Base-by-base conservation (phyloP, 208 protist genomes). In the Trypanosoma melophagium region DNA sequence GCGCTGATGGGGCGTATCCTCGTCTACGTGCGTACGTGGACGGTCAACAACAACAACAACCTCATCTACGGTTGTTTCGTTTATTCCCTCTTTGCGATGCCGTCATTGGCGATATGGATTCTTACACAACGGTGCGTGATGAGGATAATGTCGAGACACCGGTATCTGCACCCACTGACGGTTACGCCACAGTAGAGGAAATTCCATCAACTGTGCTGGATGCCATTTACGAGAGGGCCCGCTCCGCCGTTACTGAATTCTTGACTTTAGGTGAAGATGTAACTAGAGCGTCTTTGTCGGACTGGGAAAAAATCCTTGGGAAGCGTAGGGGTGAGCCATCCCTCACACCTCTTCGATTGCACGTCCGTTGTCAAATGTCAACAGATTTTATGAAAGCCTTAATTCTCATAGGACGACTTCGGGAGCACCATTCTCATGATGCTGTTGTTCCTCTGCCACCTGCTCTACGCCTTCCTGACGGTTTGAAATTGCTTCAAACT, bases 311-410 rank as follows among this genome's bases (percentile, higher is more conserved):
- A 28, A 61, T 49, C 10, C 9, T 14, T 22, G 60, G 16, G 55
- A 10, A 60, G 14, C 3, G 16, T 35, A 56, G 2, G 14, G 28
- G 3, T 45, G n/a, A 31, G 16, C 61, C 7, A n/a, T 52, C 55
- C 14, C 51, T 69, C 2, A 45, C 54, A 38, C 61, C 78, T 13
- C 60, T 84, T 21, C 57, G 80, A 47, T 25, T 94, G 22, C 82
- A 78, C 45, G 64, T 92, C 5, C 42, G 57, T 16, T 94, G 89
- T 66, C 89, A 94, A 54, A 75, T 89, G 74, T 79, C 89, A n/a
- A 92, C 89, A 4, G 89, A 94, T 79, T 94, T 94, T 62, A 25
- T 71, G 7, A 94, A 94, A 65, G 70, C 77, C 22, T 53, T 94
- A 0, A 51, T 58, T 13, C 74, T 94, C 28, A 25, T 92, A 24